Base-by-base conservation (phyloP, 768 basidiomycete species). In the Suillus plorans region DNA sequence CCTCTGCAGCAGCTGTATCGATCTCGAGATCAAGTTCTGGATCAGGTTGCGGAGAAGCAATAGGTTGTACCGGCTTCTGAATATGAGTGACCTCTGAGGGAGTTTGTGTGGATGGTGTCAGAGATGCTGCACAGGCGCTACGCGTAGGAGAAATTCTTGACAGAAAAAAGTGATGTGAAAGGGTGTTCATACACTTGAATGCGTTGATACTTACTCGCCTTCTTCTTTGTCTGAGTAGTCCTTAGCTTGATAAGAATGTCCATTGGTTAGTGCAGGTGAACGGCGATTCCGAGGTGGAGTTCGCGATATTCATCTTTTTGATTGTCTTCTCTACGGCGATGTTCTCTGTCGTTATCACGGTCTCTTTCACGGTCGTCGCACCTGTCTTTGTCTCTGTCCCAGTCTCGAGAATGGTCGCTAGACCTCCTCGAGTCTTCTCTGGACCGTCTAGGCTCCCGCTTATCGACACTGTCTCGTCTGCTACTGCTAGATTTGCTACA, bases 131-230 rank as follows among this genome's bases (percentile, higher is more conserved):
- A 50, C 57, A 68, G 56, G 74, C 78, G 61, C 76, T 80, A 28
- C 73, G 74, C 47, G 80, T 80, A 55, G 90, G 89, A 7, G 90
- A 92, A 68, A 91, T 89, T 74, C 91, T 92, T 31, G 44, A 42
- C 22, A 64, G 50, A 63, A 41, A 45, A 65, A 69, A 22, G 41
- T 2, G 5, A 3, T 34, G 53, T 77, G 49, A 70, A 61, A 60
- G 41, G 61, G 16, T 14, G 13, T n/a, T 31, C 36, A 18, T 62
- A 28, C 44, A 61, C n/a, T 22, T 28, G 42, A 60, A 61, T 53
- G 9, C n/a, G n/a, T n/a, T n/a, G n/a, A n/a, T n/a, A n/a, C n/a
- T n/a, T n/a, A n/a, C n/a, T n/a, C n/a, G n/a, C n/a, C n/a, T n/a
- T n/a, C n/a, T n/a, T n/a, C n/a, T n/a, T n/a, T n/a, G n/a, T n/a